A percentile compares a stretch with the other conserved stretches of the same genome.
Evolutionary conservation across 345 rosid genomes (phyloP).

Genomic region (Gossypium longicalyx): DNA sequence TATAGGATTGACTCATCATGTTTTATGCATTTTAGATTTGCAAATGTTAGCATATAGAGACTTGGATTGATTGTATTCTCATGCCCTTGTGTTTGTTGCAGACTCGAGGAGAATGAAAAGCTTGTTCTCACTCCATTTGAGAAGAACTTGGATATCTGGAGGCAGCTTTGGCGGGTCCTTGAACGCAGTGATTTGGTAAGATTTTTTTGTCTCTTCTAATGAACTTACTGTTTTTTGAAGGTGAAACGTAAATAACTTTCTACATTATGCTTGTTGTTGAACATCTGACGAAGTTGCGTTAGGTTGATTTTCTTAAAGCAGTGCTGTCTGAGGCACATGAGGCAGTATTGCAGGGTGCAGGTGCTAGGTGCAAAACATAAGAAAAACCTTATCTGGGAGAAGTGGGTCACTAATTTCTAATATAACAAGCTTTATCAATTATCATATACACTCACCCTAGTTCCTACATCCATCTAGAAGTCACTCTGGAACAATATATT

Average conservation of each 20-base stretch:
- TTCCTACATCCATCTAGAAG: neutral
- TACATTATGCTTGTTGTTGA: neutral
- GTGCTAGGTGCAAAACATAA: neutral
- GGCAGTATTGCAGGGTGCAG: neutral
- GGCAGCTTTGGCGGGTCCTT: slow-evolving; percentile 98
- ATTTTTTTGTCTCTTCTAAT: slow-evolving; percentile 5
- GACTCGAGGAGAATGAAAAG: slow-evolving; percentile 93
- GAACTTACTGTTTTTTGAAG: neutral
- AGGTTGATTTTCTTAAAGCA: neutral
- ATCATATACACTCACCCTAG: neutral
- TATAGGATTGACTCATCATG: neutral
- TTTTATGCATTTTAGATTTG: neutral
- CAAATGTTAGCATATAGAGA: neutral
- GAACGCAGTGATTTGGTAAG: slow-evolving; percentile 94
- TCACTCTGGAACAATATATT: neutral
- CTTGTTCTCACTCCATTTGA: slow-evolving; percentile 95
- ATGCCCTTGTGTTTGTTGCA: slow-evolving; percentile 26
- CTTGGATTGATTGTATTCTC: slow-evolving; percentile 4
- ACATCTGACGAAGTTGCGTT: neutral
- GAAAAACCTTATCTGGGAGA: neutral
- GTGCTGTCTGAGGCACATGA: neutral
- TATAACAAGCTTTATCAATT: neutral
- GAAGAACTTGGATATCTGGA: slow-evolving; percentile 96
- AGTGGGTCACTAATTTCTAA: neutral
- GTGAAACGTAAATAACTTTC: neutral